Base-by-base conservation (phyloP, 2,329 filamentous ascomycete genomes). In the Knoxdaviesia proteae region DNA sequence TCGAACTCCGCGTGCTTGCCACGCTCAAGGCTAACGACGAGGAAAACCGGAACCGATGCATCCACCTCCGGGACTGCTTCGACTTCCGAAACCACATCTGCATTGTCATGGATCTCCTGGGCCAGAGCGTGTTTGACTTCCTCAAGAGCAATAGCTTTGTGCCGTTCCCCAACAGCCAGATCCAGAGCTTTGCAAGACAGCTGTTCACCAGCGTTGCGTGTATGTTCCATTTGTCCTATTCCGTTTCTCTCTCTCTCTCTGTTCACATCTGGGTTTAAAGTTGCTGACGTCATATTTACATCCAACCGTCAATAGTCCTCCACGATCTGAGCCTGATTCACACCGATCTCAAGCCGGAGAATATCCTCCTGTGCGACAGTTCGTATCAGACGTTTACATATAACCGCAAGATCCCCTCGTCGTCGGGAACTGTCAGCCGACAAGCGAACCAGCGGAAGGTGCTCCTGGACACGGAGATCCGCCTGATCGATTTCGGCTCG, bases 291-390 rank as follows among this genome's bases (percentile, higher is more conserved):
- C 20, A 20, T 20, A 20, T 20, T 20, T 20, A 3, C 3, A 20
- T 20, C 20, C 20, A 20, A 20, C 20, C 20, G 20, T 20, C 20
- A 20, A 1, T 34, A 93, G 84, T 96, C 59, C 68, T 98, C 29
- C 90, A 98, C 56, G 90, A 98, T 60, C 71, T 98, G 11, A 94
- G 96, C 57, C 72, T 98, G 49, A 94, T 98, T 47, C 90, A 98
- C 57, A 98, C 90, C 7, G 76, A 80, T 54, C 58, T 80, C 40
- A 80, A 80, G 54, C 76, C 76, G 0, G 76, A 80, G 53, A 80
- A 80, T 50, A 80, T 81, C 47, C 63, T 81, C 32, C 64, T 81
- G 7, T 76, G 73, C 48, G 67, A 78, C 47, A 74, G 68, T 50
- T 61, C 66, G 3, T 80, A 79, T 49, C 76, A 80, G 53, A 78